Percentiles rank a stretch among this genome's conserved stretches.
Evolutionary conservation across 2,329 filamentous ascomycete genomes (phyloP).

Genomic region (Aspergillus puulaauensis): DNA sequence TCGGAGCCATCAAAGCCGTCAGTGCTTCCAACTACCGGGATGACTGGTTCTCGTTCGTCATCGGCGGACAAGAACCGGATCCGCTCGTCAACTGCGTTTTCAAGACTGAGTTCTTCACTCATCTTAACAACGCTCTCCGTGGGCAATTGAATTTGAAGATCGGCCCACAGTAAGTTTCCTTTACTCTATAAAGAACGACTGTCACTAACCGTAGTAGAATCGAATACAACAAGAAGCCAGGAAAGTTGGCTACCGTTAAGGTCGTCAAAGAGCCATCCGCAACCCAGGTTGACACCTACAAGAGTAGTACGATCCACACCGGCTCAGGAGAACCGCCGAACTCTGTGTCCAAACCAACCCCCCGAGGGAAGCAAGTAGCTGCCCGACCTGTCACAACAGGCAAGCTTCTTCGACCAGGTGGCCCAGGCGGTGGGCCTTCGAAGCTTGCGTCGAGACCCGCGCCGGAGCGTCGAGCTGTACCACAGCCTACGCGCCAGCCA

Average conservation of each 20-base stretch:
- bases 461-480: constrained; percentile 38
- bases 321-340: constrained; percentile 78
- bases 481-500: constrained; percentile 31
- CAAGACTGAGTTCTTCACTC: constrained; percentile 96
- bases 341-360: constrained; percentile 79
- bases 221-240: constrained; percentile 97
- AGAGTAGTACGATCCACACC: constrained; percentile 88
- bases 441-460: constrained; percentile 56
- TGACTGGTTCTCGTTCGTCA: constrained; percentile 93
- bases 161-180: constrained; percentile 57
- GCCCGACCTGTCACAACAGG: constrained; percentile 90
- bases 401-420: constrained; percentile 86
- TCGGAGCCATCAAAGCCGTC: constrained; percentile 87
- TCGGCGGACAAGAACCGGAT: constrained; percentile 86
- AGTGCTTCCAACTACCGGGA: constrained; percentile 79
- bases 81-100: constrained; percentile 90
- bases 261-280: constrained; percentile 81
- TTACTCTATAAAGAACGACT: background rate
- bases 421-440: constrained; percentile 77
- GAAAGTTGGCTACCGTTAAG: constrained; percentile 86
- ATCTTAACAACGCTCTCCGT: constrained; percentile 76
- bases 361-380: constrained; percentile 80
- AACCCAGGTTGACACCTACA: constrained; percentile 77
- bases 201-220: constrained; percentile 52
- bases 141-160: constrained; percentile 81